Base-by-base conservation (phyloP, 306 rosid genomes). In the Glycine latifolia region DNA sequence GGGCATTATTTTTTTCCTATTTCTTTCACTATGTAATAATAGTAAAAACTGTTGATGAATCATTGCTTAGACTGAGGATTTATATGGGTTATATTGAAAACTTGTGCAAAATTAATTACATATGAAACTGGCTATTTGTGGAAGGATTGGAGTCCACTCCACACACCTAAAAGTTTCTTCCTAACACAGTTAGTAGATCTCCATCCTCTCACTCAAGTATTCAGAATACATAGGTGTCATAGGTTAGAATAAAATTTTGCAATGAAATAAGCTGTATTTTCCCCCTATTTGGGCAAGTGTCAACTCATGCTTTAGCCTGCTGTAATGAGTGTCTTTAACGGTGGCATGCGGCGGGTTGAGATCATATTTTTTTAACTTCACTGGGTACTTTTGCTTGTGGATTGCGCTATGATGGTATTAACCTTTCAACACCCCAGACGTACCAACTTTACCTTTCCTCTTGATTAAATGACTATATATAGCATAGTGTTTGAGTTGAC, bases 81-180 rank as follows among this genome's bases (percentile, higher is more conserved):
- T 65, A 44, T 63, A 74, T 33, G 44, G 73, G 3, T 71, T 77
- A 9, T 78, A 54, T 71, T 54, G 75, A 71, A 52, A 53, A 41
- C 0, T 26, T 71, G 6, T 71, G 61, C 54, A 61, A 26, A 65
- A 71, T 62, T 50, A 52, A 33, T 62, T 26, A 33, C 69, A 31
- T 47, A 43, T 43, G 55, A 52, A 39, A 15, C 49, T 43, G 9
- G 47, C 47, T 43, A 8, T 43, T 43, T 43, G 50, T 69, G 72
- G 58, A 73, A 69, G 67, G 66, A 56, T 74, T 46, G 33, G 54
- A 33, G 54, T 66, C 53, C 31, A 14, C 60, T 43, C 10, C 74
- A 13, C 53, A 14, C 41, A 44, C 73, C 48, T 62, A 59, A 33
- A 60, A 46, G 60, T 47, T n/a, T 71, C 35, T 53, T 62, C n/a